These are phyloP conservation scores for Salvia miltiorrhiza DNA, from an alignment of 257 asterid genomes.

Conservation along the genomic window DNA sequence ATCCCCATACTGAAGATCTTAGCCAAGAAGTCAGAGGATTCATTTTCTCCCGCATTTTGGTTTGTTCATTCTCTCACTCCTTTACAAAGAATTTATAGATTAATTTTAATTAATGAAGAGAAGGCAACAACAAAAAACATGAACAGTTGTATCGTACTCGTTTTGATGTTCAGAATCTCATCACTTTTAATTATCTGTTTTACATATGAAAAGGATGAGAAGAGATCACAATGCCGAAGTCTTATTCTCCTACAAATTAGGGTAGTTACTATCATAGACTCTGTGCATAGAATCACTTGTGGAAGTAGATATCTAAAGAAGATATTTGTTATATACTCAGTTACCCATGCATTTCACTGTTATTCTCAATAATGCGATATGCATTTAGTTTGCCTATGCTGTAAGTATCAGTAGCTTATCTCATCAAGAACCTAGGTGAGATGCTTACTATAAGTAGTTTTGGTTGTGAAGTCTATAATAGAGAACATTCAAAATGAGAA, in stretches of 20 bases:
- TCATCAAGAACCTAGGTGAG: background rate
- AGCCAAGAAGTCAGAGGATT: slow-evolving; percentile 98
- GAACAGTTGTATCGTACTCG: background rate
- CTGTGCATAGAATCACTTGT: background rate
- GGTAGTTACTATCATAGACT: background rate
- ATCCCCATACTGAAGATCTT: slow-evolving; percentile 97
- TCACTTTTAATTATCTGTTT: background rate
- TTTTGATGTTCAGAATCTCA: slow-evolving; percentile 3
- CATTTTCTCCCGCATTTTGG: slow-evolving; percentile 91
- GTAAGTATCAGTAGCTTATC: background rate
- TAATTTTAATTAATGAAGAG: background rate
- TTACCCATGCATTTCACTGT: background rate
- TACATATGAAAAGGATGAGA: no score
- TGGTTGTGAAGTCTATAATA: background rate
- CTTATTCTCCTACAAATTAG: background rate
- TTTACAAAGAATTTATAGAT: background rate
- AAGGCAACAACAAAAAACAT: background rate
- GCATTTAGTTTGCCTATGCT: background rate
- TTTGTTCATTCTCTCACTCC: slow-evolving; percentile 37
- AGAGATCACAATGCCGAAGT: background rate
- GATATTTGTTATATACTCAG: background rate
- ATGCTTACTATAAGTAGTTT: background rate
- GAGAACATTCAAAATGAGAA: background rate
- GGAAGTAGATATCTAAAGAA: background rate
- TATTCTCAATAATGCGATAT: background rate